phyloP scores from a whole-genome alignment of 164 flowering plant species.

The Liriodendron chinense region DNA sequence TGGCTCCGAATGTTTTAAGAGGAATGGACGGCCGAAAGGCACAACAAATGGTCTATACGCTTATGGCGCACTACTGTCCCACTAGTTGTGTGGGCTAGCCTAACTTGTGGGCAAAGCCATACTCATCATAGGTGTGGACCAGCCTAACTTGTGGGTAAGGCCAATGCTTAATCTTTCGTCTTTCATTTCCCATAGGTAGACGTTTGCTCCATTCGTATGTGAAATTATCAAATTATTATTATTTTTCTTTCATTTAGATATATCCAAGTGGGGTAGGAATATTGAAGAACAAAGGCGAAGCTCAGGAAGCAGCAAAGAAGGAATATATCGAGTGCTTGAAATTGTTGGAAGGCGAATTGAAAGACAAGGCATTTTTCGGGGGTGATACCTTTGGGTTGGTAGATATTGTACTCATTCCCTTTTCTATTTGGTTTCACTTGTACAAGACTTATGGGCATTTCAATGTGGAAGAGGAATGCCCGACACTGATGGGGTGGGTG shows the following conservation, averaged over 20 bases:
- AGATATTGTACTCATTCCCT: conserved; percentile 10
- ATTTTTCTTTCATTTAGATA: background rate
- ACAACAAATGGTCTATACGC: no score
- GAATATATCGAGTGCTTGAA: conserved; percentile 13
- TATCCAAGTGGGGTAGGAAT: conserved; percentile 1
- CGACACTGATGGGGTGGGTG: conserved; percentile 13
- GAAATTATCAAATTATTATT: no score
- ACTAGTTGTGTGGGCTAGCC: no score
- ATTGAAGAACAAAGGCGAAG: conserved; percentile 19
- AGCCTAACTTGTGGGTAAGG: no score
- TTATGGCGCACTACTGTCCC: no score
- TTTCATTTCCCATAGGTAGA: background rate
- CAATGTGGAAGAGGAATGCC: conserved; percentile 15
- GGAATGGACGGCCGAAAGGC: no score
- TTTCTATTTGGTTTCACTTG: conserved; percentile 7
- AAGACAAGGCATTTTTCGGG: conserved; percentile 18
- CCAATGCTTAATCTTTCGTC: background rate
- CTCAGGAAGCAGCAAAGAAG: conserved; percentile 11
- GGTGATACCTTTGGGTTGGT: conserved; percentile 18
- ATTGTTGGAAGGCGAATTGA: conserved; percentile 19
- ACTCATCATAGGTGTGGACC: background rate
- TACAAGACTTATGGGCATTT: conserved; percentile 14
- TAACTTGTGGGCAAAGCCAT: no score
- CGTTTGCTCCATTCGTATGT: background rate
- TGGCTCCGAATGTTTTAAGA: no score